Evolutionary conservation across 139 green algal genomes (phyloP).

Genomic region (Picochlorum costavermella): DNA sequence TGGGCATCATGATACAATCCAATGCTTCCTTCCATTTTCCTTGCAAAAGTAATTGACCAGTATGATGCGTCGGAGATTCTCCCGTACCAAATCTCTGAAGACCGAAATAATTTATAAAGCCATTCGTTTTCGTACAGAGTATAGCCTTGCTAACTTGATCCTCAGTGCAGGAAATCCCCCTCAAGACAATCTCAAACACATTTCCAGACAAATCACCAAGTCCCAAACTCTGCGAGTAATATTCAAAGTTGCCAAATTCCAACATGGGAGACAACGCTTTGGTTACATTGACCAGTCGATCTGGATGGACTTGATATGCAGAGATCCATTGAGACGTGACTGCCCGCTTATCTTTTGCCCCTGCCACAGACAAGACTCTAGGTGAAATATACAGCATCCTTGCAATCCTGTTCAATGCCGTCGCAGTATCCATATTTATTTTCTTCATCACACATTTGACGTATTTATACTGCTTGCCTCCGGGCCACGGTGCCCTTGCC

Average conservation of each 20-base stretch:
- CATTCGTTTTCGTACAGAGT: constrained; percentile 31
- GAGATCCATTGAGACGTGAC: constrained; percentile 78
- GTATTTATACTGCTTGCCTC: constrained; percentile 31
- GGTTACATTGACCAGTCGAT: constrained; percentile 20
- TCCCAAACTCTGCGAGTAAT: constrained; percentile 27
- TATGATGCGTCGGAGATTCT: constrained; percentile 62
- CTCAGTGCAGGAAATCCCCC: constrained; percentile 24
- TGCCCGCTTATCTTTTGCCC: constrained; percentile 93
- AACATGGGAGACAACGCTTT: constrained; percentile 31
- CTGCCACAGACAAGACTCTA: constrained; percentile 48
- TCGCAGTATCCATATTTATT: constrained; percentile 76
- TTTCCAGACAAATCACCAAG: constrained; percentile 75
- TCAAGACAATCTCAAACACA: constrained; percentile 68
- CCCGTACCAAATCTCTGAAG: constrained; percentile 88
- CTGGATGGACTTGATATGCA: constrained; percentile 45
- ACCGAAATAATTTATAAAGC: constrained; percentile 95
- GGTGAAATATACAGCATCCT: constrained; percentile 25
- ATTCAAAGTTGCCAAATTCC: constrained; percentile 49
- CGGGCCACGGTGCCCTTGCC: constrained; percentile 26
- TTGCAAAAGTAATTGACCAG: constrained; percentile 61
- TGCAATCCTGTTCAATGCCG: constrained; percentile 32
- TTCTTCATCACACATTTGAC: constrained; percentile 77
- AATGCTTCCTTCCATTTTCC: constrained; percentile 63
- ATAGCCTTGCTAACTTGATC: constrained; percentile 36
- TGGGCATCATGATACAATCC: constrained; percentile 49